Percentiles rank a stretch among this genome's conserved stretches.
Conservation (phyloP, 1,284 basidiomycete species). For the Ustilago esculenta region DNA sequence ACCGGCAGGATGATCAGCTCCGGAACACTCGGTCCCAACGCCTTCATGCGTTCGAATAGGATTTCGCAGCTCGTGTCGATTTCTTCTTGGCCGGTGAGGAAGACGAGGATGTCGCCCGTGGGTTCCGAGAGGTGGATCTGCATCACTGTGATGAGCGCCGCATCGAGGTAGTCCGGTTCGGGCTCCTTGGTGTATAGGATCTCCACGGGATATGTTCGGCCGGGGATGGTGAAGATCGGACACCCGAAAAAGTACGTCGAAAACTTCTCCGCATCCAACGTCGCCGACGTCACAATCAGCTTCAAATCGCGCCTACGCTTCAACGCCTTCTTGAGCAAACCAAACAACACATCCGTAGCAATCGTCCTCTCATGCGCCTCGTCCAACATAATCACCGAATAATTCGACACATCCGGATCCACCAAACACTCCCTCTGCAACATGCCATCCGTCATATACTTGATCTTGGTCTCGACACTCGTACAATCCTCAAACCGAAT, state of each 20-base stretch:
- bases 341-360: slow-evolving; percentile 95
- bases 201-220: slow-evolving; percentile 97
- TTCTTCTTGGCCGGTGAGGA: slow-evolving; percentile 96
- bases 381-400: slow-evolving; percentile 97
- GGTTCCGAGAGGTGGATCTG: slow-evolving; percentile 99
- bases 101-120: slow-evolving; percentile 92
- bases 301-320: slow-evolving; percentile 94
- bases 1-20: slow-evolving; percentile 96
- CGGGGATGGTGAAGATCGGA: slow-evolving; percentile 99
- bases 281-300: slow-evolving; percentile 97
- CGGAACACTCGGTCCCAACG: slow-evolving; percentile 93
- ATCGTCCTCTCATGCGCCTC: slow-evolving; percentile 99
- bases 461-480: slow-evolving; percentile 95
- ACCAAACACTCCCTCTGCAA: slow-evolving; percentile 94
- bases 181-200: slow-evolving; percentile 98
- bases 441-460: slow-evolving; percentile 99
- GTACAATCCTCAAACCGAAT: slow-evolving; percentile 99
- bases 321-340: slow-evolving; percentile 93
- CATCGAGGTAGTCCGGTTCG: slow-evolving; percentile 97
- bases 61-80: slow-evolving; percentile 98
- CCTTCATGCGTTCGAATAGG: slow-evolving; percentile 96
- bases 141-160: slow-evolving; percentile 97
- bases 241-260: slow-evolving; percentile 98
- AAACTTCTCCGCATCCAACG: slow-evolving; percentile 98
- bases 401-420: slow-evolving; percentile 89